A percentile compares a stretch with the other conserved stretches of the same genome.
These are phyloP conservation scores for Mortierella sp. DNA, from an alignment of 371 early-diverging fungal genomes.

Conservation along the genomic window DNA sequence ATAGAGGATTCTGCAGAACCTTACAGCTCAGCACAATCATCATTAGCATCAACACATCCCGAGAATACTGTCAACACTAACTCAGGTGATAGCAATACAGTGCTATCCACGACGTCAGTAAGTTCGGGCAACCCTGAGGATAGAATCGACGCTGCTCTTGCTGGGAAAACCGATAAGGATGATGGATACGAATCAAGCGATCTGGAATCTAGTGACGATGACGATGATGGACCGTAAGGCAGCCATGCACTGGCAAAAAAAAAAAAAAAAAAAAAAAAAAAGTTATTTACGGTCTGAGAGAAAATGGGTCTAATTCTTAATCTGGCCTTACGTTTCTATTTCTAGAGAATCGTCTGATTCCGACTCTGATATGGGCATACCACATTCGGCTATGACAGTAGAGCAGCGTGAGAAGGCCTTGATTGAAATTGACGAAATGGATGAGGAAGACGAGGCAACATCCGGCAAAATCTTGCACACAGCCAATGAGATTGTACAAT, in stretches of 20 bases:
- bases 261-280: too few species aligned
- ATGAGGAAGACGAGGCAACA: slow-evolving; percentile 49
- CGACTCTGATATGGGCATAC: slow-evolving; percentile 38
- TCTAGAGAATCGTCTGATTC: slow-evolving; percentile 43
- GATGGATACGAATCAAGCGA: slow-evolving; percentile 55
- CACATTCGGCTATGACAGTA: slow-evolving; percentile 23
- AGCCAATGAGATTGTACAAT: slow-evolving; percentile 70
- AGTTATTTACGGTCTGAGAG: neutral
- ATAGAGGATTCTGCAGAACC: neutral
- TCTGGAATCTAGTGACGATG: slow-evolving; percentile 47
- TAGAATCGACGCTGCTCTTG: slow-evolving; percentile 43
- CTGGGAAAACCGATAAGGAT: slow-evolving; percentile 23
- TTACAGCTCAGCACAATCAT: neutral
- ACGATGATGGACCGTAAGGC: slow-evolving; percentile 41
- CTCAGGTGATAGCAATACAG: neutral
- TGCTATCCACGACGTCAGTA: neutral
- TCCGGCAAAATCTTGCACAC: slow-evolving; percentile 59
- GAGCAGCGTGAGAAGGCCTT: slow-evolving; percentile 55
- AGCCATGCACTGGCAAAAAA: neutral
- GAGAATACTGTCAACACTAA: neutral
- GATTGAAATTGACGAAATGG: slow-evolving; percentile 53
- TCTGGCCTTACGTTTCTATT: neutral
- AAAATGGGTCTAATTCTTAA: neutral
- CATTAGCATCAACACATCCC: neutral
- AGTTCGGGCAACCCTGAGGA: slow-evolving; percentile 23